Evolutionary conservation across 768 basidiomycete genomes (phyloP).

Genomic region (Lepiota brunneoincarnata): DNA sequence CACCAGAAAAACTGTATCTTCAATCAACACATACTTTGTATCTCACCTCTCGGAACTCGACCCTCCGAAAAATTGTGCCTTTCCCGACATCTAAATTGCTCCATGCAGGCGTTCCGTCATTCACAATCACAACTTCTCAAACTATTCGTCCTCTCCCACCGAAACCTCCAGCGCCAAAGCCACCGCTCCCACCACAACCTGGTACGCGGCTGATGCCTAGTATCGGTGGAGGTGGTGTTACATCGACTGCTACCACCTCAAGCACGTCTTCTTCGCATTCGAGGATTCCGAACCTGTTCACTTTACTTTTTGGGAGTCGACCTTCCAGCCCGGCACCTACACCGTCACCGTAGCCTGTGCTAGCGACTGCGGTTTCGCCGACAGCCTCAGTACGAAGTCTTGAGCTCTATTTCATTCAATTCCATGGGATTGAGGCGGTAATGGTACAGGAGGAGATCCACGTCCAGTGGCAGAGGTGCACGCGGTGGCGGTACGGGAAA

Average conservation of each 20-base stretch:
- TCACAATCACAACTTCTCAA: too few species aligned
- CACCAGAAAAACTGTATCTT: too few species aligned
- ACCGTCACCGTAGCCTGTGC: neutral
- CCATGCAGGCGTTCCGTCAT: too few species aligned
- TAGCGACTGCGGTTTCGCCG: slow-evolving; percentile 25
- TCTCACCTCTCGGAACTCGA: too few species aligned
- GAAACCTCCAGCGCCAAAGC: slow-evolving; percentile 33
- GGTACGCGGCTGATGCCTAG: slow-evolving; percentile 21
- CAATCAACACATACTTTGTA: too few species aligned
- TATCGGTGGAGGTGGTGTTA: neutral
- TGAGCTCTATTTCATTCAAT: slow-evolving; percentile 19
- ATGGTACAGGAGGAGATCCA: slow-evolving; percentile 20
- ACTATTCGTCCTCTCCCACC: slow-evolving; percentile 22
- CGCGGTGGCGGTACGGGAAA: slow-evolving; percentile 54
- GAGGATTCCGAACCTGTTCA: slow-evolving; percentile 71
- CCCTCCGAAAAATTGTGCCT: too few species aligned
- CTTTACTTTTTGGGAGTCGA: slow-evolving; percentile 62
- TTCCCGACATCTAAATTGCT: too few species aligned
- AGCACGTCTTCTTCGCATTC: slow-evolving; percentile 23
- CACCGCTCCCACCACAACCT: slow-evolving; percentile 39
- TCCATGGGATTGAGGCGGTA: too few species aligned
- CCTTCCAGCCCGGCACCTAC: slow-evolving; percentile 10
- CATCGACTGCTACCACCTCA: slow-evolving; percentile 11
- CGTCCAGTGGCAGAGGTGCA: slow-evolving; percentile 43
- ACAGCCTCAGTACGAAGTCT: slow-evolving; percentile 30